Conservation (phyloP, 352 stramenopile species). For the Globisporangium uncinulatum region DNA sequence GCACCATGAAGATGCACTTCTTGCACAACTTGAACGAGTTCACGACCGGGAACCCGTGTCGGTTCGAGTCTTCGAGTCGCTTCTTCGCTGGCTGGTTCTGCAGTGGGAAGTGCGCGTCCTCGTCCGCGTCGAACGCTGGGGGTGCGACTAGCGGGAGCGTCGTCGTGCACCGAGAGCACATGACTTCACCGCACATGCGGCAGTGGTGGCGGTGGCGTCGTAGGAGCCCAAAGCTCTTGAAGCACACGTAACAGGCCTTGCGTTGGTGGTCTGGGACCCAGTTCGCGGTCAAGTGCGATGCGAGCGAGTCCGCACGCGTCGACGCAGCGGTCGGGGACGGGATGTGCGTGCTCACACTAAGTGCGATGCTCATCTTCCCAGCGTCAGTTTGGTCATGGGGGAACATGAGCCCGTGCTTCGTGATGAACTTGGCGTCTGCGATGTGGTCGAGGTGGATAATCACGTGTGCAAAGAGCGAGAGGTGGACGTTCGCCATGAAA, state of each 20-base stretch:
- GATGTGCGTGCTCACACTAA: constrained; percentile 32
- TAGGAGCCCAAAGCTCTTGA: constrained; percentile 64
- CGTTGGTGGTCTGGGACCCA: constrained; percentile 58
- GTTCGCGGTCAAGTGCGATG: constrained; percentile 27
- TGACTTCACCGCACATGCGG: constrained; percentile 73
- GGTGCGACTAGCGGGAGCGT: constrained; percentile 54
- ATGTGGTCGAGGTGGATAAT: constrained; percentile 62
- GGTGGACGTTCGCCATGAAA: constrained; percentile 52
- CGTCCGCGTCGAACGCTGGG: constrained; percentile 9
- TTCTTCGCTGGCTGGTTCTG: constrained; percentile 37
- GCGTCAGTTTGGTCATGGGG: constrained; percentile 21
- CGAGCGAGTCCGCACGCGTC: constrained; percentile 1
- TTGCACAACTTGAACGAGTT: constrained; percentile 71
- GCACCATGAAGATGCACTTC: constrained; percentile 68
- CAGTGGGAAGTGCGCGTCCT: constrained; percentile 18
- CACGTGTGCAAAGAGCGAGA: constrained; percentile 54
- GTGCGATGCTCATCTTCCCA: constrained; percentile 3
- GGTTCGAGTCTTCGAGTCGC: constrained; percentile 26
- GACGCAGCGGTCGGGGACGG: constrained; percentile 20
- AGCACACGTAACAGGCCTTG: constrained; percentile 60
- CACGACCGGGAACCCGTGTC: constrained; percentile 49
- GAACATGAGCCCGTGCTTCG: constrained; percentile 71
- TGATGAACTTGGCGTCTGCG: constrained; percentile 78
- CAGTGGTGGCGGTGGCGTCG: constrained; percentile 66
- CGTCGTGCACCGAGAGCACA: constrained; percentile 64